Evolutionary conservation across 1,139 yeast species (phyloP), one percentile per base, ranked within the genome.

Genomic region (Yamadazyma sp.): DNA sequence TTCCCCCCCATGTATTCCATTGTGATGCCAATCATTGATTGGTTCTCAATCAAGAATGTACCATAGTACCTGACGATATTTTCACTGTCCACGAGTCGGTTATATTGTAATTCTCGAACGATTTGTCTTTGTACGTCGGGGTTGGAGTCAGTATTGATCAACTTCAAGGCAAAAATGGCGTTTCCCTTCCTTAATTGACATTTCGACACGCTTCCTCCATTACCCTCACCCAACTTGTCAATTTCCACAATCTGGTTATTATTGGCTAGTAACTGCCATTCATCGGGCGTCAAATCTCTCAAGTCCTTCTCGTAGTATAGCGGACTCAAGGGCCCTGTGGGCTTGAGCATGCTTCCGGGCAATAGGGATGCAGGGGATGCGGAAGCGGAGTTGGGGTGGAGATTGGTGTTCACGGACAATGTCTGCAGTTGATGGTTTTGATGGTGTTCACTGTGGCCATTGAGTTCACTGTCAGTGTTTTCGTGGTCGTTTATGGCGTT

Each of bases 1-100:
- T 81, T 79, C 1, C 97, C 98, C 22, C 91, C 96, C 88, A 95
- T 92, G 59, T 78, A 92, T 60, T 92, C 98, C 98, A 92, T 92
- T 33, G 96, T 91, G 26, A 92, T 92, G 3, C 77, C 77, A 34
- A 92, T 89, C 57, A 87, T 80, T 26, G 89, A 87, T 47, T 77
- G 80, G 44, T 78, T 77, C 51, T 83, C 88, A 49, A 86, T 81
- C 51, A 87, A 69, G 57, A 87, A 92, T 44, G 96, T 89, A 3
- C 98, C 98, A 57, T 87, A 92, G 61, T 92, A 92, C 57, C 81
- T 79, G 30, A 91, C 98, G 45, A 92, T 92, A 55, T 82, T 84
- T 4, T 88, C 87, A 32, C 94, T 84, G 50, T 79, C 75, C 57
- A 95, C 91, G 33, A 83, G 74, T 45, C 88, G 74, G 60, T 92